Conservation (phyloP, 1,284 basidiomycete species). For the Cronartium ribicola region DNA sequence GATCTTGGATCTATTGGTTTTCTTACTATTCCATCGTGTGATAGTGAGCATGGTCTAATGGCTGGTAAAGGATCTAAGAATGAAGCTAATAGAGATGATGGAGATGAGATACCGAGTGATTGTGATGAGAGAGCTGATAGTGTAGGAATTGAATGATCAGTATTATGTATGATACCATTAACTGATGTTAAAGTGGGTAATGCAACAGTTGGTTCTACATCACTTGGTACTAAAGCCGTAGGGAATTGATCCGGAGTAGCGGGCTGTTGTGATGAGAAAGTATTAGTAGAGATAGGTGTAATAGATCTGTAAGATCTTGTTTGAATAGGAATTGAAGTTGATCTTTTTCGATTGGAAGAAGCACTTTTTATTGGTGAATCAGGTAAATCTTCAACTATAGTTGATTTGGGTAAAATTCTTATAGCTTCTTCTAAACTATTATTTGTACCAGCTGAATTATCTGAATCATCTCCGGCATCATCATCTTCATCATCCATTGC, state of each 20-base stretch:
- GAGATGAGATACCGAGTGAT: slow-evolving; percentile 6
- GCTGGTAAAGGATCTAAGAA: slow-evolving; percentile 15
- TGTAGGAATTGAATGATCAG: slow-evolving; percentile 7
- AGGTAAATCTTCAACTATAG: too few species aligned
- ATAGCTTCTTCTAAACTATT: too few species aligned
- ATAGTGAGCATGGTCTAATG: slow-evolving; percentile 12
- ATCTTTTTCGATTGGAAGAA: background rate
- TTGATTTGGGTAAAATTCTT: too few species aligned
- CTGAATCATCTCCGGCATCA: slow-evolving; percentile 19
- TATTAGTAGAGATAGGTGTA: background rate
- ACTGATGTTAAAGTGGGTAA: slow-evolving; percentile 29
- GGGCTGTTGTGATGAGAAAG: background rate
- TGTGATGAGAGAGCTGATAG: slow-evolving; percentile 8
- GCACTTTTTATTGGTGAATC: too few species aligned
- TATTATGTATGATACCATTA: slow-evolving; percentile 27
- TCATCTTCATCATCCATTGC: background rate
- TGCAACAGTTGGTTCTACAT: slow-evolving; percentile 23
- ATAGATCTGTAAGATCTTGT: background rate
- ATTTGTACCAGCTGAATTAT: slow-evolving; percentile 21
- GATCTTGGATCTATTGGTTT: slow-evolving; percentile 39
- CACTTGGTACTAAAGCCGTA: slow-evolving; percentile 21
- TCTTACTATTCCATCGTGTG: slow-evolving; percentile 33
- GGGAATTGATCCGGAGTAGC: background rate
- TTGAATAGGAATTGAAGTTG: background rate
- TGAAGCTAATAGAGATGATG: slow-evolving; percentile 25